Evolutionary conservation across 768 basidiomycete species (phyloP).

Genomic region (Psilocybe cubensis): DNA sequence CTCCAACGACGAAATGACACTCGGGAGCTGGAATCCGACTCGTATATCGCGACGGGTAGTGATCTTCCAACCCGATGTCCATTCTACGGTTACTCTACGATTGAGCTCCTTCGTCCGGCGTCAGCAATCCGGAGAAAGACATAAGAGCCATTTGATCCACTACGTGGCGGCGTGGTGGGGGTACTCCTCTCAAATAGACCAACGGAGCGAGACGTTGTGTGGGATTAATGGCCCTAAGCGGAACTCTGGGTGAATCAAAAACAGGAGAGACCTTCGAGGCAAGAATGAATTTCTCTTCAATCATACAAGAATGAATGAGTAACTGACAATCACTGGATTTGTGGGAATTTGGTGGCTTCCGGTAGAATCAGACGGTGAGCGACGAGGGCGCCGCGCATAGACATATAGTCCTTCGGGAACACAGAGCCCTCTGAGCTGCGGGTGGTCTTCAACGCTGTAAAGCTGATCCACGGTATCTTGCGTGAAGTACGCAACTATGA

Average conservation of each 20-base stretch:
- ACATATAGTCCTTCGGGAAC: constrained; percentile 67
- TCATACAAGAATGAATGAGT: too few species aligned
- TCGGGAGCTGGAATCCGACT: neutral
- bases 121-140: constrained; percentile 43
- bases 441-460: constrained; percentile 60
- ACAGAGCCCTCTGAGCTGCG: constrained; percentile 51
- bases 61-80: neutral
- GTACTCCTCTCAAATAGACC: constrained; percentile 60
- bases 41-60: neutral
- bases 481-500: constrained; percentile 77
- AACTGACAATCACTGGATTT: too few species aligned
- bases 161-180: constrained; percentile 68
- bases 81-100: neutral
- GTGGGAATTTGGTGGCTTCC: too few species aligned
- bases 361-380: too few species aligned
- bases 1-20: neutral
- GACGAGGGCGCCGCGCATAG: constrained; percentile 50
- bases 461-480: constrained; percentile 62
- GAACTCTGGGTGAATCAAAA: neutral
- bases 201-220: constrained; percentile 55
- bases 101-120: neutral
- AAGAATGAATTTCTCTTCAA: too few species aligned
- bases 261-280: neutral
- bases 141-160: constrained; percentile 74
- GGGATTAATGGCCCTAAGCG: neutral